These are phyloP conservation scores for Scytalidium lignicola DNA, from an alignment of 2,329 filamentous ascomycete genomes.

Conservation along the genomic window DNA sequence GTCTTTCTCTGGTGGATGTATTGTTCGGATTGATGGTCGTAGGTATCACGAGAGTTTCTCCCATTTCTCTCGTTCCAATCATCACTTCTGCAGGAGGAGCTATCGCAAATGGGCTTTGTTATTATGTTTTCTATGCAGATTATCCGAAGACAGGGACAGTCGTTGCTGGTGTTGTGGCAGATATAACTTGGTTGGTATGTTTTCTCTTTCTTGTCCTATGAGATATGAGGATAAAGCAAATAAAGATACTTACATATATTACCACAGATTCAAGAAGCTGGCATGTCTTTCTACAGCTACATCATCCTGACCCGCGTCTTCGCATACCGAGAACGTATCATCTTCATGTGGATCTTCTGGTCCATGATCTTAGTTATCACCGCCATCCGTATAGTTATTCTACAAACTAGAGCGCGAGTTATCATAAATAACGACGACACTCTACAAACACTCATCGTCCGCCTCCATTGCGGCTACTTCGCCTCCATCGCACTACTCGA, in stretches of 20 bases:
- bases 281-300: slow-evolving; percentile 44
- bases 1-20: slow-evolving; percentile 36
- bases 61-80: slow-evolving; percentile 35
- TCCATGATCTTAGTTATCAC: slow-evolving; percentile 48
- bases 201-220: neutral
- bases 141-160: slow-evolving; percentile 22
- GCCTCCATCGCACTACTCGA: slow-evolving; percentile 33
- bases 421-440: slow-evolving; percentile 21
- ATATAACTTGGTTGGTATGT: slow-evolving; percentile 36
- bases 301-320: slow-evolving; percentile 48
- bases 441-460: slow-evolving; percentile 30
- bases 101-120: slow-evolving; percentile 38
- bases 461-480: slow-evolving; percentile 3
- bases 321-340: slow-evolving; percentile 33
- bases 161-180: slow-evolving; percentile 34
- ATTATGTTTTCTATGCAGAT: slow-evolving; percentile 35
- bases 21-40: slow-evolving; percentile 34
- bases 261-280: slow-evolving; percentile 37
- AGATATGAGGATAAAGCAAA: too few relatives aligned
- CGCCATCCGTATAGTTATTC: slow-evolving; percentile 40
- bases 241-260: neutral
- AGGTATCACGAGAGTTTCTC: slow-evolving; percentile 35
- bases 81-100: slow-evolving; percentile 33
- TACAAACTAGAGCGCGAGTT: slow-evolving; percentile 25
- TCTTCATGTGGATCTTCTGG: slow-evolving; percentile 51